These are phyloP conservation scores for Saururus chinensis DNA, from an alignment of 164 flowering plant genomes.

Conservation along the genomic window DNA sequence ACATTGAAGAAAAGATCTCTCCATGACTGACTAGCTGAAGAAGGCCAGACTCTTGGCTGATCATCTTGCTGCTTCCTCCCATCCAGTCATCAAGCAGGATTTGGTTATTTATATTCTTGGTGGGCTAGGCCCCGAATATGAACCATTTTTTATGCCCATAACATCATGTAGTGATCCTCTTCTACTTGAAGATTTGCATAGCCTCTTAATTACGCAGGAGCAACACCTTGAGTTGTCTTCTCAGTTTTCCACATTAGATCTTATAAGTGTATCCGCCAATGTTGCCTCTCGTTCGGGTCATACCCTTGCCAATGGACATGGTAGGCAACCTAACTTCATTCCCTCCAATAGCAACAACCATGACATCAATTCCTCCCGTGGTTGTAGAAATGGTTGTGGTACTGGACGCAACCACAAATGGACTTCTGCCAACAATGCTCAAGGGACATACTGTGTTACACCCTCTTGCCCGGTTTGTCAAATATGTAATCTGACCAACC, in stretches of 20 bases:
- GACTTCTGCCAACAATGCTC: too few species aligned
- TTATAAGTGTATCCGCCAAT: too few species aligned
- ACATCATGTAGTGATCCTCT: neutral
- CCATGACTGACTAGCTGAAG: neutral
- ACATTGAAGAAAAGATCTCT: neutral
- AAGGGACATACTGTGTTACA: too few species aligned
- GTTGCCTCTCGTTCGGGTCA: neutral
- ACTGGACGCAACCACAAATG: too few species aligned
- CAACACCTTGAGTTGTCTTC: neutral
- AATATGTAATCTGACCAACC: too few species aligned
- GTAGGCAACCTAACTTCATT: too few species aligned
- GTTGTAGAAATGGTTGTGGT: too few species aligned
- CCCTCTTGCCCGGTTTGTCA: too few species aligned
- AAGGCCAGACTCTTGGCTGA: neutral
- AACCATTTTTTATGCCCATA: neutral
- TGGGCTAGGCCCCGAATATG: neutral
- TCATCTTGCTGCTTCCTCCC: neutral
- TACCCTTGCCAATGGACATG: too few species aligned
- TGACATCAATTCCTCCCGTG: too few species aligned
- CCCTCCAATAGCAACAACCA: too few species aligned
- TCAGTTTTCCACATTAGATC: neutral
- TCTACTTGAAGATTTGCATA: neutral
- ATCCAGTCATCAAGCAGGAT: neutral
- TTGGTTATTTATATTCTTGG: neutral
- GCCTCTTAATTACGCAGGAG: neutral